phyloP scores from a whole-genome alignment of 768 basidiomycete genomes.

The Pleurotus giganteus region DNA sequence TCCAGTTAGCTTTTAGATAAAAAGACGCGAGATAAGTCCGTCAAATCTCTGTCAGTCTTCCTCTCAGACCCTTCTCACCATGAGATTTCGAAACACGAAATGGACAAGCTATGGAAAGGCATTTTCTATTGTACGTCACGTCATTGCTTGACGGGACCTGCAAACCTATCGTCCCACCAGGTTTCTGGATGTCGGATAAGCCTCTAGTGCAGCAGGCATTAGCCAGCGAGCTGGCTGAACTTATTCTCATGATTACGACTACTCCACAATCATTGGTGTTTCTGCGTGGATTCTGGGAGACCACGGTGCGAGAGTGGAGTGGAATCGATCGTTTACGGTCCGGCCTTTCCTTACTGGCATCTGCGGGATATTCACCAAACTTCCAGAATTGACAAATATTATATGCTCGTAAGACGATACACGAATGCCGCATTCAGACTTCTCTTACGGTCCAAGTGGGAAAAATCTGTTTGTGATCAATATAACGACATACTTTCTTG shows the following conservation, averaged over 20 bases:
- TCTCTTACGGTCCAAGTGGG: conserved; percentile 72
- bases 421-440: conserved; percentile 84
- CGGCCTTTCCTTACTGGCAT: conserved; percentile 18
- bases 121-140: conserved; percentile 85
- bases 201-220: conserved; percentile 93
- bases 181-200: conserved; percentile 99
- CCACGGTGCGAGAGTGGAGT: conserved; percentile 89
- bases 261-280: conserved; percentile 66
- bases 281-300: conserved; percentile 87
- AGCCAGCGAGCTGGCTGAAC: conserved; percentile 79
- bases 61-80: conserved; percentile 66
- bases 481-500: conserved; percentile 68
- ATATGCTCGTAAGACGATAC: conserved; percentile 90
- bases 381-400: conserved; percentile 92
- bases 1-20: conserved; percentile 56
- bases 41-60: conserved; percentile 75
- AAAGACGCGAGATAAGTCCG: conserved; percentile 87
- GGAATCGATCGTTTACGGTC: conserved; percentile 90
- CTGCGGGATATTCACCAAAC: conserved; percentile 10
- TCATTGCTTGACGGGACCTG: conserved; percentile 4
- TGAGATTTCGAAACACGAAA: conserved; percentile 67
- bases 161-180: conserved; percentile 41
- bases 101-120: conserved; percentile 96
- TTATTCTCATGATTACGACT: conserved; percentile 67
- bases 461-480: conserved; percentile 44